These are phyloP conservation scores for Musa itinerans DNA, from an alignment of 176 grass and related monocot genomes.

Conservation along the genomic window DNA sequence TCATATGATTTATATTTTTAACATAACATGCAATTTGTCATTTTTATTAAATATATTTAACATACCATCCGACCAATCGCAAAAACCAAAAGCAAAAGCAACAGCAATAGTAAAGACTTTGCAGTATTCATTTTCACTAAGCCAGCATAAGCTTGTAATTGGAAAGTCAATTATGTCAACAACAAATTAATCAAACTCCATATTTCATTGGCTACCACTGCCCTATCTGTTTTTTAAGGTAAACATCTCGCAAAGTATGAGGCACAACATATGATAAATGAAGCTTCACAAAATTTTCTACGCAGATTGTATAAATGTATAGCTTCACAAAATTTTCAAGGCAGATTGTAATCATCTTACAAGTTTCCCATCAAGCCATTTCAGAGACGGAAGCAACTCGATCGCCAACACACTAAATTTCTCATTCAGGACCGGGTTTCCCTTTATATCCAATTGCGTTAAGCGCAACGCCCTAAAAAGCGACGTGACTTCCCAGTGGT, in stretches of 20 bases:
- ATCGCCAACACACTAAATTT: slow-evolving; percentile 31
- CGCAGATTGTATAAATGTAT: background rate
- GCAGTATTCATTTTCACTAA: too few relatives aligned
- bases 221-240: background rate
- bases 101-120: too few relatives aligned
- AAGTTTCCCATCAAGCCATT: slow-evolving; percentile 45
- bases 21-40: too few relatives aligned
- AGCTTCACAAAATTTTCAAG: slow-evolving; percentile 1
- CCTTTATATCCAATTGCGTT: slow-evolving; percentile 50
- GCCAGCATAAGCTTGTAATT: too few relatives aligned
- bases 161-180: too few relatives aligned
- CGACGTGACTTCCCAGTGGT: slow-evolving; percentile 55
- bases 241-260: background rate
- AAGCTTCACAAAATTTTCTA: slow-evolving; percentile 2
- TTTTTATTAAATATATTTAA: too few relatives aligned
- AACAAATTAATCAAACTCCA: too few relatives aligned
- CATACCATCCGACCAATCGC: too few relatives aligned
- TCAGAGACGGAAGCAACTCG: slow-evolving; percentile 43
- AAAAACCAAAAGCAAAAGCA: too few relatives aligned
- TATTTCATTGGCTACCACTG: too few relatives aligned
- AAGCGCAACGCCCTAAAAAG: slow-evolving; percentile 51
- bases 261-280: background rate
- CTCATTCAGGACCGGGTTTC: slow-evolving; percentile 48
- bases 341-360: background rate
- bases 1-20: too few relatives aligned